Evolutionary conservation across 2,329 filamentous ascomycete species (phyloP), one percentile per base, ranked within the genome.

Genomic region (Pestalotiopsis sp.): DNA sequence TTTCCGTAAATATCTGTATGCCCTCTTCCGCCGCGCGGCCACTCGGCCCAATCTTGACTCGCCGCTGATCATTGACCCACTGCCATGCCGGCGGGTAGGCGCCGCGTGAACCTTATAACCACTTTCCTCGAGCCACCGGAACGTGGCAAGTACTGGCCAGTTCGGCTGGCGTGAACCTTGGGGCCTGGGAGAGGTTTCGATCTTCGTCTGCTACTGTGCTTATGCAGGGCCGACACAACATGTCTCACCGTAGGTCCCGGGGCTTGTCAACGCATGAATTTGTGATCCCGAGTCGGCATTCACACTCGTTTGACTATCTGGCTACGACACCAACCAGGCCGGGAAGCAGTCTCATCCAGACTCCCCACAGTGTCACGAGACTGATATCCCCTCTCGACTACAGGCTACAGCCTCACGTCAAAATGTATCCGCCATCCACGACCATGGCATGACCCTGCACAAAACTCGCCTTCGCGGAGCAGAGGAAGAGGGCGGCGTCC

Each of bases 371-470:
- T 35, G 56, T 13, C 22, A 13, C 17, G 24, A 35, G 26, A 58
- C 26, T 26, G 22, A 5, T 14, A 5, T n/a, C 22, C 3, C 13
- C 20, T 35, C 26, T 4, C 7, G 9, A 26, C 14, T 24, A 22
- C 17, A 58, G 26, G 7, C n/a, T 3, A n/a, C 14, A 14, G 35
- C 58, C 35, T 61, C 58, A 39, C 10, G 58, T 61, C 58, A 61
- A 39, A 14, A 61, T 80, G 73, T 86, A 86, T 2, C 85, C 85
- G 9, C 85, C 85, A 70, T 87, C 85, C 0, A 87, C 85, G 1
- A 86, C 81, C 70, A 86, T 73, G 0, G 84, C 83, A 73, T 85
- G 80, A 0, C 85, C 85, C 65, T 86, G 84, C 0, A 87, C 75
- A 73, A 86, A 87, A 0, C 82, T 84, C 0, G 84, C 82, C 44